phyloP scores from a whole-genome alignment of 495 filamentous ascomycete species.

The Penicillium turbatum region DNA sequence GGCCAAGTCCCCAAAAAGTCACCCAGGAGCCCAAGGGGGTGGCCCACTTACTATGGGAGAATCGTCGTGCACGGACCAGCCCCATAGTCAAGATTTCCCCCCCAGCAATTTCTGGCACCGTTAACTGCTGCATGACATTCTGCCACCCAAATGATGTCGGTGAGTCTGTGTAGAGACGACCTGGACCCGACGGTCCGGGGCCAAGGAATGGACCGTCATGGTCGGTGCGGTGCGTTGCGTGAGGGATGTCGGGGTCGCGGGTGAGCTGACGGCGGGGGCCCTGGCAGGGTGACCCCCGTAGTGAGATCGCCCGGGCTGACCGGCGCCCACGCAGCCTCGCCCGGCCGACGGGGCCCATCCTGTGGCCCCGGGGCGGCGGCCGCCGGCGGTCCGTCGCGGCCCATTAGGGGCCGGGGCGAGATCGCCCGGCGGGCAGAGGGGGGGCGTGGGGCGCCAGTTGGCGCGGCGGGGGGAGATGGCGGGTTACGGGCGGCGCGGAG shows the following conservation, averaged over 20 bases:
- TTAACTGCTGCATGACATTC: neutral
- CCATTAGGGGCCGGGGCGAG: no score
- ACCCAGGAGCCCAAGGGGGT: neutral
- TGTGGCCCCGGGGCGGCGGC: no score
- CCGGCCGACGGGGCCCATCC: no score
- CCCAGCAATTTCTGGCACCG: constrained; percentile 2
- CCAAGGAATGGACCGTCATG: neutral
- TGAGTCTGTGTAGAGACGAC: constrained; percentile 17
- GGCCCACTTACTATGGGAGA: neutral
- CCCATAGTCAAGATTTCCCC: constrained; percentile 11
- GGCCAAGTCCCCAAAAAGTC: neutral
- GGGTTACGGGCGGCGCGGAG: no score
- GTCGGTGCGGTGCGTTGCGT: neutral
- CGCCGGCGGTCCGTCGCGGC: no score
- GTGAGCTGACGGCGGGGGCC: neutral
- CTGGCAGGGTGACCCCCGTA: no score
- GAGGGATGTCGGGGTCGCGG: neutral
- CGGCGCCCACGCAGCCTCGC: no score
- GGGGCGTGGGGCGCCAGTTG: no score
- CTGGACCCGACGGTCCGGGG: neutral
- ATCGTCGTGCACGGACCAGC: constrained; percentile 6
- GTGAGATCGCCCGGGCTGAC: no score
- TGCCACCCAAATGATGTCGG: constrained; percentile 11
- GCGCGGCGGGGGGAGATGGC: no score
- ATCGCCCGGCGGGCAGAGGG: no score